phyloP scores from a whole-genome alignment of 2,329 filamentous ascomycete species.

The Colletotrichum eleusines region DNA sequence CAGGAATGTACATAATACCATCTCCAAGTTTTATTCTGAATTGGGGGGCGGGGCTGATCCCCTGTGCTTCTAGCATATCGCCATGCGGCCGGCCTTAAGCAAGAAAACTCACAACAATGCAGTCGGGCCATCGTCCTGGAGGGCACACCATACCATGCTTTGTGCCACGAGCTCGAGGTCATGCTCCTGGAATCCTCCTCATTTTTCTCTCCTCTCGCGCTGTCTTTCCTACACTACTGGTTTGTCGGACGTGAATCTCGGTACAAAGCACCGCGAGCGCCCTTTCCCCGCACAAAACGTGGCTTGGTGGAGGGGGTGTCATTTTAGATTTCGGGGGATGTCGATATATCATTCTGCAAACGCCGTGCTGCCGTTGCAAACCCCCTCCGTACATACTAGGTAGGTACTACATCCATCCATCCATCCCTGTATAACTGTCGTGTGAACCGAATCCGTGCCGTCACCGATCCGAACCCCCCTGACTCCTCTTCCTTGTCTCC shows the following conservation, averaged over 20 bases:
- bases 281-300: slow-evolving; percentile 28
- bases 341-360: slow-evolving; percentile 35
- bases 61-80: slow-evolving; percentile 1
- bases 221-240: slow-evolving; percentile 23
- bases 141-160: slow-evolving; percentile 17
- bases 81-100: neutral
- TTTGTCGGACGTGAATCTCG: slow-evolving; percentile 20
- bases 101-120: neutral
- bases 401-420: neutral
- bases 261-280: slow-evolving; percentile 28
- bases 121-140: neutral
- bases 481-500: slow-evolving; percentile 34
- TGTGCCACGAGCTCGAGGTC: slow-evolving; percentile 26
- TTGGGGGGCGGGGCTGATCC: neutral
- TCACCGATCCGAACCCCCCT: slow-evolving; percentile 14
- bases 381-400: neutral
- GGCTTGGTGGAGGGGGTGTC: neutral
- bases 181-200: neutral
- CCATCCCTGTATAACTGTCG: neutral
- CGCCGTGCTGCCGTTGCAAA: slow-evolving; percentile 2
- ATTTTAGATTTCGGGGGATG: slow-evolving; percentile 29
- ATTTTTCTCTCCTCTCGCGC: slow-evolving; percentile 13
- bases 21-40: slow-evolving; percentile 12
- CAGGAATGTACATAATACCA: neutral
- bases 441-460: slow-evolving; percentile 1